phyloP scores from a whole-genome alignment of 306 rosid species.

The Quercus parvula region DNA sequence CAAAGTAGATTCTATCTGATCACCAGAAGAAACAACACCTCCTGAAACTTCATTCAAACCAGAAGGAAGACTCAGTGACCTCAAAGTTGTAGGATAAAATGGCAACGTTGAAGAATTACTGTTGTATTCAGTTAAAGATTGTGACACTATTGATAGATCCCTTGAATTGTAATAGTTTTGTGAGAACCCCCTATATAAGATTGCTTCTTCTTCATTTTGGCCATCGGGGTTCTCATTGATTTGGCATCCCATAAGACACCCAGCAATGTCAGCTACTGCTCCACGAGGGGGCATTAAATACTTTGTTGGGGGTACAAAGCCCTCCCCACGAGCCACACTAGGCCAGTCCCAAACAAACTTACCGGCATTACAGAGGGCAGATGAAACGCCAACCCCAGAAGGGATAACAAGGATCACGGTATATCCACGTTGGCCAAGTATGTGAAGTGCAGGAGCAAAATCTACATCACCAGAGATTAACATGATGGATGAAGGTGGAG shows the following conservation, averaged over 20 bases:
- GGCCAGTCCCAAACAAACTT: conserved; percentile 99
- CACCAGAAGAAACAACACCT: conserved; percentile 37
- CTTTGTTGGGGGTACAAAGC: conserved; percentile 69
- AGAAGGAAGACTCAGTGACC: conserved; percentile 78
- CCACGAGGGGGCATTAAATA: conserved; percentile 49
- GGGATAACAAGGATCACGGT: conserved; percentile 90
- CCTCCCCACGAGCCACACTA: conserved; percentile 91
- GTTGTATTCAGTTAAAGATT: conserved; percentile 62
- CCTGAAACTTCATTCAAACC: conserved; percentile 60
- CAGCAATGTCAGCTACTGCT: conserved; percentile 49
- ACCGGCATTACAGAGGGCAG: conserved; percentile 94
- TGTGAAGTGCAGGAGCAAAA: conserved; percentile 94
- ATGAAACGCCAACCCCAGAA: conserved; percentile 81
- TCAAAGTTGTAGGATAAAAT: conserved; percentile 36
- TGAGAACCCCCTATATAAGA: conserved; percentile 71
- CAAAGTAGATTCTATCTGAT: conserved; percentile 49
- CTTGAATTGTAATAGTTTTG: conserved; percentile 62
- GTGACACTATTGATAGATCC: conserved; percentile 62
- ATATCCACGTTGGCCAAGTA: conserved; percentile 96
- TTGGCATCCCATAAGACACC: conserved; percentile 66
- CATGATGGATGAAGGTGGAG: conserved; percentile 94
- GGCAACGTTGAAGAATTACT: conserved; percentile 35
- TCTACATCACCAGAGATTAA: conserved; percentile 95
- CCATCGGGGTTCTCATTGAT: conserved; percentile 47
- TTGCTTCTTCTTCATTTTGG: conserved; percentile 81